Evolutionary conservation across 2,329 filamentous ascomycete species (phyloP), one percentile per base, ranked within the genome.

Genomic region (Trichophyton benhamiae): DNA sequence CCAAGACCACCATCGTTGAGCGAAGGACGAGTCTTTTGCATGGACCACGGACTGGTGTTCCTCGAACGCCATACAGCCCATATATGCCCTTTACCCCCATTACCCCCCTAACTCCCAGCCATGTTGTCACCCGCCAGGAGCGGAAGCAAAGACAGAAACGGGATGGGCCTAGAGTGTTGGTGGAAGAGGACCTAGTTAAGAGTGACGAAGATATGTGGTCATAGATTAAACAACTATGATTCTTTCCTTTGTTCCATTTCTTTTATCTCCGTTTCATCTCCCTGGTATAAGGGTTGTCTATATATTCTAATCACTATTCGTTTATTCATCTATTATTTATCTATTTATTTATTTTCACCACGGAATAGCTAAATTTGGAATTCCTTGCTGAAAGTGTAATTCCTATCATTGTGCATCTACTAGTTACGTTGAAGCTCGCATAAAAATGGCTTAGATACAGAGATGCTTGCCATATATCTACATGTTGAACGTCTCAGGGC

Each of bases 1-100:
- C 78, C 49, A 79, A 79, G 66, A 79, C 77, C 0, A 79, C 78
- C 4, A 75, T 79, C 44, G 65, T 79, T 30, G 77, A 79, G 61
- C 72, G 76, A 11, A 76, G 76, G 5, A 65, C 69, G 22, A 69
- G 48, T 68, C 72, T 64, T 64, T 65, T 57, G 61, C 49, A 68
- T n/a, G 76, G 75, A 6, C 77, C 76, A 0, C 71, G 75, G 48
- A 79, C 78, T 0, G 77, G 78, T 3, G 69, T 79, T 57, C 77
- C 78, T 6, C 66, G 66, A 4, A 79, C 77, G 0, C 78, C 78
- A 1, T 79, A 80, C 61, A 79, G 76, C 64, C 76, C 78, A 5
- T 80, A 80, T 62, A 79, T 79, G 75, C 78, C 78, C 0, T 77
- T 76, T 58, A 80, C 77, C 1, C 78, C 78, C 0, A 73, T 80